These are phyloP conservation scores for Delonix regia DNA, from an alignment of 306 rosid genomes.

Conservation along the genomic window DNA sequence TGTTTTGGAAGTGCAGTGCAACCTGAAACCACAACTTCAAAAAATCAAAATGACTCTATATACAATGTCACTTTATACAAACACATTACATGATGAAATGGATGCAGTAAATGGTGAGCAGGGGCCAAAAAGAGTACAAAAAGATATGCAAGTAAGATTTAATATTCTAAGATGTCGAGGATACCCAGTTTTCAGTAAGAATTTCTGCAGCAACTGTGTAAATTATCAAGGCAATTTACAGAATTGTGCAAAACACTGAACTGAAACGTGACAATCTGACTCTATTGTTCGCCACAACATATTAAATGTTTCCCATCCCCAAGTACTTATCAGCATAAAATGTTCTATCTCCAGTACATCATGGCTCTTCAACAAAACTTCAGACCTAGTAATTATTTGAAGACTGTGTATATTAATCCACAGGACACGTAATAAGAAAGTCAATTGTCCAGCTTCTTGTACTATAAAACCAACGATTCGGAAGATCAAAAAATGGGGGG, in stretches of 20 bases:
- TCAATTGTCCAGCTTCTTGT: background rate
- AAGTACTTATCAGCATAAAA: background rate
- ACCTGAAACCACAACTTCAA: slow-evolving; percentile 27
- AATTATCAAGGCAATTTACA: background rate
- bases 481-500: background rate
- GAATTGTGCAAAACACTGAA: background rate
- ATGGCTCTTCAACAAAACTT: background rate
- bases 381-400: background rate
- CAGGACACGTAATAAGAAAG: background rate
- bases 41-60: background rate
- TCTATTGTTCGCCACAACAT: background rate
- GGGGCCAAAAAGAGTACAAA: background rate
- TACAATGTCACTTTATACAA: slow-evolving; percentile 3
- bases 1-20: slow-evolving; percentile 34
- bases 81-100: background rate
- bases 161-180: background rate
- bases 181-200: background rate
- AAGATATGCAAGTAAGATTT: background rate
- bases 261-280: background rate
- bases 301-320: background rate
- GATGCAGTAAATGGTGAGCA: background rate
- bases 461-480: background rate
- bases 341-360: background rate
- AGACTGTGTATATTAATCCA: background rate
- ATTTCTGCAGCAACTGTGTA: background rate